Evolutionary conservation across 495 filamentous ascomycete species (phyloP), one percentile per base, ranked within the genome.

Genomic region (Aspergillus nidulans): DNA sequence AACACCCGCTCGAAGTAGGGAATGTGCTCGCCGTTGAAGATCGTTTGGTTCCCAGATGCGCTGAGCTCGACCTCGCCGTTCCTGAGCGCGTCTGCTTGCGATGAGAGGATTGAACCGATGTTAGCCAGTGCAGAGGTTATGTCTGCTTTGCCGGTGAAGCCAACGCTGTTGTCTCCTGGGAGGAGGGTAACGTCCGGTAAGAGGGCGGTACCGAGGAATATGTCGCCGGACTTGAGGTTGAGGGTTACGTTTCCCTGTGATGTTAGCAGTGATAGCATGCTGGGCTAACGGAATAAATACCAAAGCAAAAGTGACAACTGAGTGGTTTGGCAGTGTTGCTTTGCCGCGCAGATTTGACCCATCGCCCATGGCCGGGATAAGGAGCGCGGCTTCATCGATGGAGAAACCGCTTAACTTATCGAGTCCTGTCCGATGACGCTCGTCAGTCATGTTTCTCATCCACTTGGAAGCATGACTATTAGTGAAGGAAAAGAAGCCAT

Each of bases 111-210:
- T 0, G 63, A 56, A 0, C 56, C 62, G 18, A 80, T 57, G 55
- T 77, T 78, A 23, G 63, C 48, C 1, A 69, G 9, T 0, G 63
- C 50, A 0, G 46, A 49, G 15, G 25, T 26, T 13, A 65, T 58
- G 10, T 65, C 53, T 4, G 64, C 18, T 1, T 30, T 40, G 6
- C 74, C 76, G 25, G 70, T 63, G 46, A 76, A 68, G 6, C 57
- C 55, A 6, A 72, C 58, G 9, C 66, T 70, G 60, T 80, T 80
- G 60, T 77, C 75, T 7, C 77, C 77, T 1, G 67, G 75, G 25
- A 65, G 61, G 6, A 80, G 55, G 5, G 64, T 18, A 7, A 77
- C 69, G 39, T 79, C 65, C 30, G 69, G 62, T 32, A 77, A 61
- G 18, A 66, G 63, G 0, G 74, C 68, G 9, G 70, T 61, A n/a